Percentiles rank a stretch among this genome's conserved stretches.
These are phyloP conservation scores for Huntiella bhutanensis DNA, from an alignment of 2,329 filamentous ascomycete genomes.

Conservation along the genomic window DNA sequence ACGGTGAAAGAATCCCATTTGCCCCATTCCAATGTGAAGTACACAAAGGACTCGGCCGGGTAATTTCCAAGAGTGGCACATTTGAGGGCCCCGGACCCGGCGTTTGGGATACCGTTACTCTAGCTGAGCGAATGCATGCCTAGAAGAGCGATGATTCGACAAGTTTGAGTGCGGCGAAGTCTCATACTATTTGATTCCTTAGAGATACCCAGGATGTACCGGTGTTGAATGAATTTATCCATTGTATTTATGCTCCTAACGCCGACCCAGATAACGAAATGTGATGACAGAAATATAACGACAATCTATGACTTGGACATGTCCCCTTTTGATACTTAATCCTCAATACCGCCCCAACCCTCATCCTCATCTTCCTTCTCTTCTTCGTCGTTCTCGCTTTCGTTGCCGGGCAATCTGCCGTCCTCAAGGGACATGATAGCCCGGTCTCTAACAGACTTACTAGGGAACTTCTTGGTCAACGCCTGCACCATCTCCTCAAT, in stretches of 20 bases:
- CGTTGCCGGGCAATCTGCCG: conserved; percentile 47
- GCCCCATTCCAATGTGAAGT: conserved; percentile 83
- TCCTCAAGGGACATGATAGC: conserved; percentile 55
- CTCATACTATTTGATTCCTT: background rate
- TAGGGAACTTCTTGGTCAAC: conserved; percentile 34
- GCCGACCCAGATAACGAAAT: conserved; percentile 9
- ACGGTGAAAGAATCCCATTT: conserved; percentile 76
- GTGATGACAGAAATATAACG: conserved; percentile 2
- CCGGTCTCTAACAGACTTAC: conserved; percentile 53
- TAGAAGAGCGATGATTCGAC: conserved; percentile 8
- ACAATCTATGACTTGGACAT: background rate
- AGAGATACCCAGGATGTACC: background rate
- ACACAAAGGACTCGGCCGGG: conserved; percentile 62
- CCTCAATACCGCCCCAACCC: conserved; percentile 51
- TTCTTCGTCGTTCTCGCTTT: conserved; percentile 18
- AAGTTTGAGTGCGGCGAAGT: background rate
- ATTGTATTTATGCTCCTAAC: conserved; percentile 10
- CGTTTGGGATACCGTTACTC: conserved; percentile 27
- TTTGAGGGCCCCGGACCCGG: conserved; percentile 47
- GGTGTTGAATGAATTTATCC: background rate
- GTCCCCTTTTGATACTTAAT: conserved; percentile 20
- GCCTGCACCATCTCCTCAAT: conserved; percentile 38
- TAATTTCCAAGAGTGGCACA: conserved; percentile 56
- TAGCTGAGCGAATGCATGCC: conserved; percentile 16
- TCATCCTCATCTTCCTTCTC: conserved; percentile 25